Conservation (phyloP, 2,329 filamentous ascomycete species). For the Penicillium sp. region DNA sequence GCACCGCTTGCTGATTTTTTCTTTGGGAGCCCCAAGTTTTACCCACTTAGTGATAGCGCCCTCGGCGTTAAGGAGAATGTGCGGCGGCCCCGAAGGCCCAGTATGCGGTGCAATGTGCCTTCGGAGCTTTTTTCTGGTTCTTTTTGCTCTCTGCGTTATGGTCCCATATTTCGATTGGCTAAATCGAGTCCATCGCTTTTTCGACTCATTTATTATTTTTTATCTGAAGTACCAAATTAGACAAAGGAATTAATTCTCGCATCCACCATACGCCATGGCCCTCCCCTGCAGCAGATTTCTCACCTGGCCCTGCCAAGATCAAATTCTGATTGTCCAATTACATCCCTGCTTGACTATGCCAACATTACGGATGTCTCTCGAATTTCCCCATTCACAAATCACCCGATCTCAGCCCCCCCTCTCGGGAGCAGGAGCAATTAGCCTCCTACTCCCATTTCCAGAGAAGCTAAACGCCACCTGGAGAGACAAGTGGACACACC, state of each 20-base stretch:
- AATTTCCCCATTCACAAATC: not conserved
- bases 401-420: not conserved
- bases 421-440: not conserved
- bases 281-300: not conserved
- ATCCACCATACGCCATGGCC: not conserved
- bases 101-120: not conserved
- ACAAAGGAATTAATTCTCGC: not conserved
- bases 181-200: not conserved
- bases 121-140: conserved; percentile 13
- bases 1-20: not conserved
- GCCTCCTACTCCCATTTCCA: not conserved
- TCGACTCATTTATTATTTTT: not conserved
- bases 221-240: not conserved
- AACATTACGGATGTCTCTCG: not conserved
- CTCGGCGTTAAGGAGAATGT: not conserved
- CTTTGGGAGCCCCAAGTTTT: conserved; percentile 12
- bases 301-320: conserved; percentile 3
- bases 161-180: too few species aligned
- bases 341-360: not conserved
- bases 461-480: conserved; percentile 2
- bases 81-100: not conserved
- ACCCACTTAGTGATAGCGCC: not conserved
- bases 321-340: conserved; percentile 2
- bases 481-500: not conserved
- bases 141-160: not conserved